Conservation (phyloP, 2,329 filamentous ascomycete species). For the Arthroderma uncinatum region DNA sequence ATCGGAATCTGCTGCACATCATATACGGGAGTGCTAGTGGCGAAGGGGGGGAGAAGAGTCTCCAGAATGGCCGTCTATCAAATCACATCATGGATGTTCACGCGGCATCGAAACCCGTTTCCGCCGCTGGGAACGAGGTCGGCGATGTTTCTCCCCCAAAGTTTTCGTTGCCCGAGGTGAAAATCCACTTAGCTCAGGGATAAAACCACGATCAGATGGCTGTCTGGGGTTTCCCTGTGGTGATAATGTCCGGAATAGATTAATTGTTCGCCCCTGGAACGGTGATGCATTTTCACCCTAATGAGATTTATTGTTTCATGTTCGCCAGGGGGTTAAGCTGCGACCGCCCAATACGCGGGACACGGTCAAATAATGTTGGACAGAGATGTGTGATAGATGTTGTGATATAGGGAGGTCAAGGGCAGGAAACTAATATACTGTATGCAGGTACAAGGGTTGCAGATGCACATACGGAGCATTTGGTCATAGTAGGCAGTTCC, state of each 20-base stretch:
- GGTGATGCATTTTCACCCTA: neutral
- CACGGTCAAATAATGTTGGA: neutral
- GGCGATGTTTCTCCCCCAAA: neutral
- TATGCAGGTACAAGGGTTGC: neutral
- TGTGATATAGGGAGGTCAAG: neutral
- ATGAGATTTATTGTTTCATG: neutral
- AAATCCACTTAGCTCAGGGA: neutral
- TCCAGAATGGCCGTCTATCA: neutral
- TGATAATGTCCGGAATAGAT: slow-evolving; percentile 1
- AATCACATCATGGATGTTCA: neutral
- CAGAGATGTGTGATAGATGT: neutral
- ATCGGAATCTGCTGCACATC: too few species aligned
- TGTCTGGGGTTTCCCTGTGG: neutral
- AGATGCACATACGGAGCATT: neutral
- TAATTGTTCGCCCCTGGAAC: neutral
- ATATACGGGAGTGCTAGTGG: too few species aligned
- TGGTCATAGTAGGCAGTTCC: neutral
- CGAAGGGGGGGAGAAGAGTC: neutral
- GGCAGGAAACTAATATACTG: neutral
- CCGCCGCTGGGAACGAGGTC: neutral
- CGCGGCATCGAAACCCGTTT: slow-evolving; percentile 1
- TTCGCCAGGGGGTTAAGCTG: neutral
- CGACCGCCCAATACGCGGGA: neutral
- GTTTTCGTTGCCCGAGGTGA: neutral
- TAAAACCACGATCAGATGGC: neutral